Percentiles rank a stretch among this genome's conserved stretches.
phyloP scores from a whole-genome alignment of 345 rosid species.

The Gossypium longicalyx region DNA sequence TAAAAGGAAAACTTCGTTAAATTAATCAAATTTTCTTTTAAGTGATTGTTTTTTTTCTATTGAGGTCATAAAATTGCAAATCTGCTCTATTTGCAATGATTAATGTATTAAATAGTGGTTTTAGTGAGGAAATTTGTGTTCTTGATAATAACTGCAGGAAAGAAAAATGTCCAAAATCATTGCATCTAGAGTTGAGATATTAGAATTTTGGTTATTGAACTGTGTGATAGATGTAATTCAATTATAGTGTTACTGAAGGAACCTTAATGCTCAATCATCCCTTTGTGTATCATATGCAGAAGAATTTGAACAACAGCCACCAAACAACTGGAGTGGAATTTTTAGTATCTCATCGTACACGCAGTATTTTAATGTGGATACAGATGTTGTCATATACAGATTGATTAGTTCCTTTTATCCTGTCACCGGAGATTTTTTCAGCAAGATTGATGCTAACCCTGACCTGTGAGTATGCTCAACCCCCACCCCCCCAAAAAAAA shows the following conservation, averaged over 20 bases:
- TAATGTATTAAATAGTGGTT: background rate
- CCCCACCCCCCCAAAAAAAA: background rate
- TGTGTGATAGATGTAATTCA: background rate
- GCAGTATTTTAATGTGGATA: slow-evolving; percentile 85
- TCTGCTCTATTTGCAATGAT: background rate
- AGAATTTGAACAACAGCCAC: slow-evolving; percentile 72
- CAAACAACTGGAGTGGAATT: slow-evolving; percentile 79
- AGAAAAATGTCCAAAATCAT: background rate
- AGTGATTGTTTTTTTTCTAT: background rate
- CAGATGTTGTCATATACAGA: slow-evolving; percentile 78
- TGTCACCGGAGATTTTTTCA: slow-evolving; percentile 67
- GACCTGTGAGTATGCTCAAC: slow-evolving; percentile 64
- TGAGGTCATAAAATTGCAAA: background rate
- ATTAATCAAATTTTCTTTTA: background rate
- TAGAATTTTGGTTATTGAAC: too few species aligned
- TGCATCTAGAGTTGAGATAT: background rate
- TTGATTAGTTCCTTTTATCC: slow-evolving; percentile 75
- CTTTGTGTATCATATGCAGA: slow-evolving; percentile 38
- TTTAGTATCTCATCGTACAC: slow-evolving; percentile 75
- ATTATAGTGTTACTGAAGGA: background rate
- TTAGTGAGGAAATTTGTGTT: background rate
- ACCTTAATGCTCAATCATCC: background rate
- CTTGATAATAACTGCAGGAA: background rate
- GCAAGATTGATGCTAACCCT: slow-evolving; percentile 90
- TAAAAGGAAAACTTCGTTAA: background rate